A percentile compares a stretch with the other conserved stretches of the same genome.
Conservation (phyloP, 257 asterid genomes). For the Primulina eburnea region DNA sequence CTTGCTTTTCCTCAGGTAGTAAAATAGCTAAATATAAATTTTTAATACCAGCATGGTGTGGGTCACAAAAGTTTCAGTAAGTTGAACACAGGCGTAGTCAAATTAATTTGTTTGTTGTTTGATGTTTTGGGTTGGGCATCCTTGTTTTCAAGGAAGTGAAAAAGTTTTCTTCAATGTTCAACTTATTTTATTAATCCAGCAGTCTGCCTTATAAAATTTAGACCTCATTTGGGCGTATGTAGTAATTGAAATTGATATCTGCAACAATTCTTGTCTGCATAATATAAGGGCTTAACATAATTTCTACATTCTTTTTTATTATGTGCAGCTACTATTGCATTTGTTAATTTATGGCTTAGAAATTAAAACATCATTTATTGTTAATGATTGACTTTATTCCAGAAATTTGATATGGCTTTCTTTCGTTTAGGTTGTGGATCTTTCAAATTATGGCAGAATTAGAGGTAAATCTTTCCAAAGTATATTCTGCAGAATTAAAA, state of each 20-base stretch:
- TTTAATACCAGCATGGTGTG: background rate
- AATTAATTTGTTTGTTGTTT: too few species aligned
- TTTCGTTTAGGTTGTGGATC: constrained; percentile 70
- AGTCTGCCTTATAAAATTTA: too few species aligned
- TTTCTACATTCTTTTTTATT: constrained; percentile 16
- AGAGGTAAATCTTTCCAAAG: constrained; percentile 52
- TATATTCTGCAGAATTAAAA: constrained; percentile 1
- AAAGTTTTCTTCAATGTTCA: background rate
- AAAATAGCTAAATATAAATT: background rate
- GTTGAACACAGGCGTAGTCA: constrained; percentile 1
- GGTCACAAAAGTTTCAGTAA: constrained; percentile 9
- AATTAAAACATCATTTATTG: background rate
- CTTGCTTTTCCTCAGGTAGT: constrained; percentile 9
- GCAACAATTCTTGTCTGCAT: constrained; percentile 17
- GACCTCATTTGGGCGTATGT: background rate
- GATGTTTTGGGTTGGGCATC: background rate
- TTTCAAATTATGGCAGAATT: constrained; percentile 82
- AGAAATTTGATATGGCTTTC: background rate
- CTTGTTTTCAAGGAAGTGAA: background rate
- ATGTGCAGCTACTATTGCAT: constrained; percentile 17
- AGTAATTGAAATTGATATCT: background rate
- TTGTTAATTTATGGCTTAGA: constrained; percentile 14
- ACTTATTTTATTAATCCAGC: background rate
- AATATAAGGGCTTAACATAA: constrained; percentile 4
- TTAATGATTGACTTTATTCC: constrained; percentile 4